These are phyloP conservation scores for Verticillium tricorpus DNA, from an alignment of 2,329 filamentous ascomycete genomes.

Conservation along the genomic window DNA sequence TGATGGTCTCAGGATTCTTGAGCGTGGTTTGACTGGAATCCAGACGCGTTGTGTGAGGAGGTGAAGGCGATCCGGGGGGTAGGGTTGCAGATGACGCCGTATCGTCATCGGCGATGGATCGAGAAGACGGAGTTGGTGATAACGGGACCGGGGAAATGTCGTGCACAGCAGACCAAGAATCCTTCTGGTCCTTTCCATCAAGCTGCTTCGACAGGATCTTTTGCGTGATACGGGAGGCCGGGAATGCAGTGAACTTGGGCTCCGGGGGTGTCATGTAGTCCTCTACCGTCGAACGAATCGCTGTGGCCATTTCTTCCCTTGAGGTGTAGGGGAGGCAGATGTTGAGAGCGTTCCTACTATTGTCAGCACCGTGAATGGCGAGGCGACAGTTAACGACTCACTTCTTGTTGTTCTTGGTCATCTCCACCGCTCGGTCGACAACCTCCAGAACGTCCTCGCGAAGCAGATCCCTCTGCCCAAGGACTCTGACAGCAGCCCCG, in stretches of 20 bases:
- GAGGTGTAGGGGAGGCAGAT: conserved; percentile 98
- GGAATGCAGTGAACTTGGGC: conserved; percentile 68
- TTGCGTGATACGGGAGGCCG: conserved; percentile 79
- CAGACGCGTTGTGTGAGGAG: conserved; percentile 16
- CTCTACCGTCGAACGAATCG: conserved; percentile 80
- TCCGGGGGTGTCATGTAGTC: conserved; percentile 75
- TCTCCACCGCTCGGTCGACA: conserved; percentile 77
- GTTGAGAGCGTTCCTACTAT: conserved; percentile 60
- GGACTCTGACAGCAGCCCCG: conserved; percentile 77
- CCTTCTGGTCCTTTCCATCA: conserved; percentile 32
- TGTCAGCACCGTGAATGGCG: background rate
- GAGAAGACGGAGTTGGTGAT: conserved; percentile 32
- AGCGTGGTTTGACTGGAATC: conserved; percentile 1
- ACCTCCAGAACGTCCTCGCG: conserved; percentile 84
- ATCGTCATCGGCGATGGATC: conserved; percentile 41
- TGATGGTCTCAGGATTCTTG: conserved; percentile 79
- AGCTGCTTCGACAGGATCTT: conserved; percentile 71
- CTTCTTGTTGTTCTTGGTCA: conserved; percentile 85
- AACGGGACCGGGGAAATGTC: conserved; percentile 35
- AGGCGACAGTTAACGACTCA: conserved; percentile 28
- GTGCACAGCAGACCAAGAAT: conserved; percentile 27
- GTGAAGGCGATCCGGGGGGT: conserved; percentile 44
- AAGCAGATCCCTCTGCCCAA: conserved; percentile 80
- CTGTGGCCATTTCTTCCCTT: conserved; percentile 87
- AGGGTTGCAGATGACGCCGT: conserved; percentile 55